Evolutionary conservation across 805 yeast genomes (phyloP).

Genomic region (Candida corydali): DNA sequence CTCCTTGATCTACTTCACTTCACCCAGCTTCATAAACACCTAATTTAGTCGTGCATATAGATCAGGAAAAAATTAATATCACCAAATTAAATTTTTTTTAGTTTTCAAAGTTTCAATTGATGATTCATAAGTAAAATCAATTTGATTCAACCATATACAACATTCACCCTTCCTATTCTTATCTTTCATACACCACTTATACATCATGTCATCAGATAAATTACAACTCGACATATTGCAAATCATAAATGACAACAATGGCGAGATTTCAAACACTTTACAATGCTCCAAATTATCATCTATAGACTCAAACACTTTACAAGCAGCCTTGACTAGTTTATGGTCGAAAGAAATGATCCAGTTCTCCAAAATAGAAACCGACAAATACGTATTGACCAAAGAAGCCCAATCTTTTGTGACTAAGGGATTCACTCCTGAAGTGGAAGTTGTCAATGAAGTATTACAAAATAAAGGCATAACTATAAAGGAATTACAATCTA

Average conservation of each 20-base stretch:
- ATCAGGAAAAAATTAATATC: too few relatives aligned
- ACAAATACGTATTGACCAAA: constrained; percentile 66
- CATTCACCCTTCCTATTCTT: too few relatives aligned
- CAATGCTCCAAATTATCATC: constrained; percentile 55
- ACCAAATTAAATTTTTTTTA: too few relatives aligned
- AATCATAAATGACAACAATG: constrained; percentile 52
- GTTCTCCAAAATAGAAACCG: constrained; percentile 69
- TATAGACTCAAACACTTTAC: constrained; percentile 59
- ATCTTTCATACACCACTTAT: too few relatives aligned
- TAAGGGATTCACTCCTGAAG: constrained; percentile 83
- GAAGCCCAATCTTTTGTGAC: constrained; percentile 80
- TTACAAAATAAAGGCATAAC: constrained; percentile 70
- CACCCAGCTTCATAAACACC: too few relatives aligned
- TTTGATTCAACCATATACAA: too few relatives aligned
- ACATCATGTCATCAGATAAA: constrained; percentile 31
- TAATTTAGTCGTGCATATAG: too few relatives aligned
- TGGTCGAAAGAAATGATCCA: constrained; percentile 78
- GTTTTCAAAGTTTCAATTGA: constrained; percentile 2
- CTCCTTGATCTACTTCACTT: too few relatives aligned
- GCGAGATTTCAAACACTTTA: constrained; percentile 63
- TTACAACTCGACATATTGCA: constrained; percentile 61
- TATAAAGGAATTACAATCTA: constrained; percentile 66
- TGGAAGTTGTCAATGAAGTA: constrained; percentile 71
- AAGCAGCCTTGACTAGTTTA: constrained; percentile 82
- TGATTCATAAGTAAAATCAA: constrained; percentile 6